phyloP scores from a whole-genome alignment of 306 rosid genomes.

The Amphicarpaea edgeworthii region DNA sequence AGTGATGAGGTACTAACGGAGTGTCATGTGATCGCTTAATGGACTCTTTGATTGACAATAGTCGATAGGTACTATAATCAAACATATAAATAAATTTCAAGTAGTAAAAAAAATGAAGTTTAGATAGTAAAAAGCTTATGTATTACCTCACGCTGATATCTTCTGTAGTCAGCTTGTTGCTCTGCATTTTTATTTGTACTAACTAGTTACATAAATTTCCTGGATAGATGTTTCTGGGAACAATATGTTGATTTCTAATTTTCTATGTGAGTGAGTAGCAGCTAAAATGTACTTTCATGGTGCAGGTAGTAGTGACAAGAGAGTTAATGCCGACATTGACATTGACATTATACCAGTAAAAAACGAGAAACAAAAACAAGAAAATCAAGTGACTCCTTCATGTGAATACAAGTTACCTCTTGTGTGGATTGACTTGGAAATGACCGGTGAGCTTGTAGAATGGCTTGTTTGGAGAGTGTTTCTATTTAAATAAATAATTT shows the following conservation, averaged over 20 bases:
- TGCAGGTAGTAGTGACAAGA: constrained; percentile 62
- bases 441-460: constrained; percentile 75
- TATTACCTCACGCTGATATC: constrained; percentile 15
- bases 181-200: constrained; percentile 13
- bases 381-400: constrained; percentile 41
- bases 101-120: too few relatives aligned
- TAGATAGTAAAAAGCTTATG: too few relatives aligned
- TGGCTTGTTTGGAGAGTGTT: constrained; percentile 10
- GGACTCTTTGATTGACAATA: too few relatives aligned
- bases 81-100: too few relatives aligned
- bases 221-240: constrained; percentile 23
- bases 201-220: constrained; percentile 14
- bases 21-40: too few relatives aligned
- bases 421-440: constrained; percentile 98
- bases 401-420: constrained; percentile 77
- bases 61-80: too few relatives aligned
- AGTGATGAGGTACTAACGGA: too few relatives aligned
- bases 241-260: constrained; percentile 22
- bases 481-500: constrained; percentile 6
- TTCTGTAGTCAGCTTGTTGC: constrained; percentile 11
- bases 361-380: constrained; percentile 45
- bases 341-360: constrained; percentile 26
- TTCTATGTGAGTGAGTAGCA: constrained; percentile 26
- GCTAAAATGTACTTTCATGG: constrained; percentile 42
- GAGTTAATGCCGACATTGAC: constrained; percentile 49